A percentile compares a stretch with the other conserved stretches of the same genome.
Conservation (phyloP, 2,329 filamentous ascomycete species). For the Paraphoma sp. region DNA sequence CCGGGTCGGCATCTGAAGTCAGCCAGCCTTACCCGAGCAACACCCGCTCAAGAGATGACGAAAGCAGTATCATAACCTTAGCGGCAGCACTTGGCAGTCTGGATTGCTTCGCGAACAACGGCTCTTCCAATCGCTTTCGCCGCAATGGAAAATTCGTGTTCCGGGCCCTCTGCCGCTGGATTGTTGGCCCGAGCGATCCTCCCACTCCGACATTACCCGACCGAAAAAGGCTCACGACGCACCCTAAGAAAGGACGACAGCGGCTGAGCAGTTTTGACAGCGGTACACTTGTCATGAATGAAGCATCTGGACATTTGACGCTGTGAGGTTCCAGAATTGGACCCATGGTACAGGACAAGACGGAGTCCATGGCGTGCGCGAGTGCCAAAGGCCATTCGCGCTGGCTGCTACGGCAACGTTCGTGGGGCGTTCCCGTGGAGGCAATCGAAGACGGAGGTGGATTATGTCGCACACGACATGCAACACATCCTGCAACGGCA, state of each 20-base stretch:
- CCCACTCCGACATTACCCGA: constrained; percentile 25
- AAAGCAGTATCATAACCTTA: constrained; percentile 3
- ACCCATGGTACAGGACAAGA: constrained; percentile 11
- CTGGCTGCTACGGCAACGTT: constrained; percentile 33
- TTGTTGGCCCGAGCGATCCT: constrained; percentile 22
- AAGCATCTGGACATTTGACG: constrained; percentile 28
- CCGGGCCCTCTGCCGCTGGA: constrained; percentile 17
- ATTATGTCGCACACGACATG: not conserved
- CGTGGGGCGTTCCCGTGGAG: constrained; percentile 9
- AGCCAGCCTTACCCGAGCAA: not conserved
- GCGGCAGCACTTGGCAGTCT: constrained; percentile 11
- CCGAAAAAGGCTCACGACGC: constrained; percentile 18
- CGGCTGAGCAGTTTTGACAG: constrained; percentile 9
- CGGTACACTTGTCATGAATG: constrained; percentile 15
- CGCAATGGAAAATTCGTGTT: constrained; percentile 25
- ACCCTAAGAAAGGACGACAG: constrained; percentile 11
- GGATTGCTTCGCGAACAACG: constrained; percentile 17
- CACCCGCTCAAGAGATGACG: not conserved
- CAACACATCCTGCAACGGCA: not conserved
- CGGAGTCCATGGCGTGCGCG: constrained; percentile 18
- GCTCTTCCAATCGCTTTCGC: constrained; percentile 18
- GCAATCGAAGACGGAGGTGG: constrained; percentile 4
- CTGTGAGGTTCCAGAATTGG: constrained; percentile 17
- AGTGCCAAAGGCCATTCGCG: constrained; percentile 17
- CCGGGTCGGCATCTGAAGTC: not conserved